These are phyloP conservation scores for Cryptosporidium ubiquitum DNA, from an alignment of 169 alveolate genomes.

Conservation along the genomic window DNA sequence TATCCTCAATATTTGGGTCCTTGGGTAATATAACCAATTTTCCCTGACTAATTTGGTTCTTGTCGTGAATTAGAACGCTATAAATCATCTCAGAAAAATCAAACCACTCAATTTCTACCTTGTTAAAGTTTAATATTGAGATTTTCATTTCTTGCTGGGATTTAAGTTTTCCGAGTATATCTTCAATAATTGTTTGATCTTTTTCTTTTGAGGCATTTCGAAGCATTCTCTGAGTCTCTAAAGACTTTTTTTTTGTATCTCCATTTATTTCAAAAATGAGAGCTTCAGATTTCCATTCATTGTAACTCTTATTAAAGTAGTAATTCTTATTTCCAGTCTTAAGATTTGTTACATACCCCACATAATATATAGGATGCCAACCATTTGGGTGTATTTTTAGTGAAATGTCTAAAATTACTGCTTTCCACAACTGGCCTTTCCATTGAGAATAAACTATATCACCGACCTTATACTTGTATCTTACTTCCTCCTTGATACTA, in stretches of 20 bases:
- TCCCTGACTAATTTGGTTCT: constrained; percentile 15
- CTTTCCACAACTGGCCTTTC: constrained; percentile 66
- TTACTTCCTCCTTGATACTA: constrained; percentile 8
- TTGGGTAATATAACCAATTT: constrained; percentile 36
- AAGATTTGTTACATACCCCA: constrained; percentile 14
- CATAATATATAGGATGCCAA: constrained; percentile 64
- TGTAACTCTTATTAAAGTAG: constrained; percentile 9
- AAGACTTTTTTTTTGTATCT: constrained; percentile 20
- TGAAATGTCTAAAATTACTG: constrained; percentile 39
- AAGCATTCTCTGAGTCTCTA: constrained; percentile 27
- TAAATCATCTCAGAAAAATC: constrained; percentile 19
- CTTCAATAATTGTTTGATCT: background rate
- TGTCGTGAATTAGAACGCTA: constrained; percentile 21
- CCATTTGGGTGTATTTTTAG: constrained; percentile 55
- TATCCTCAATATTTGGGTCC: constrained; percentile 3
- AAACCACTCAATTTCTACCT: constrained; percentile 41
- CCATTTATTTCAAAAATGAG: constrained; percentile 11
- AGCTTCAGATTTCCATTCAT: constrained; percentile 70
- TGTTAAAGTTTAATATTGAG: background rate
- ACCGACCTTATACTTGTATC: constrained; percentile 21
- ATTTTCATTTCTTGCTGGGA: background rate
- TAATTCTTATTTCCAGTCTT: background rate
- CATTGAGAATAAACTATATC: constrained; percentile 47
- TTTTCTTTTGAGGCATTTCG: background rate
- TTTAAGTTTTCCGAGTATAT: background rate